Conservation (phyloP, 2,329 filamentous ascomycete species). For the Verticillium dahliae region DNA sequence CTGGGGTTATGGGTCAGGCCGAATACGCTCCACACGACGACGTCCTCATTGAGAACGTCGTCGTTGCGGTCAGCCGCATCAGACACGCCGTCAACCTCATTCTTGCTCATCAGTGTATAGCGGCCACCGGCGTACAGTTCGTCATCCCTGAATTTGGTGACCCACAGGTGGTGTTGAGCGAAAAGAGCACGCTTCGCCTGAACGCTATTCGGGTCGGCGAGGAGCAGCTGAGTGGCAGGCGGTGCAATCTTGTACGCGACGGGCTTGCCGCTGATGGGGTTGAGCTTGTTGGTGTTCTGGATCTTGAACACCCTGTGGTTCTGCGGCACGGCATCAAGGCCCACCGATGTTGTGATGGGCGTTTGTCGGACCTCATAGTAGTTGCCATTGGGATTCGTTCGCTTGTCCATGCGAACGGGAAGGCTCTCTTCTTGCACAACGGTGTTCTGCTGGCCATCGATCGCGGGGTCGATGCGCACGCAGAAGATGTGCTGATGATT, state of each 20-base stretch:
- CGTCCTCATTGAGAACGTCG: constrained; percentile 36
- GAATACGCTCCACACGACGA: constrained; percentile 40
- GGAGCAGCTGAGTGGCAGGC: constrained; percentile 26
- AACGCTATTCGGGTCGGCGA: constrained; percentile 12
- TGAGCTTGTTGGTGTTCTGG: constrained; percentile 19
- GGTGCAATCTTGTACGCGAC: constrained; percentile 29
- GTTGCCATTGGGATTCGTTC: constrained; percentile 43
- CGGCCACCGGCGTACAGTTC: constrained; percentile 22
- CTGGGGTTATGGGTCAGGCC: constrained; percentile 50
- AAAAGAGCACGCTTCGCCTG: constrained; percentile 18
- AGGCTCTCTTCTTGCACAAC: constrained; percentile 51
- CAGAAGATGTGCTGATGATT: constrained; percentile 55
- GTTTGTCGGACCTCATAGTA: constrained; percentile 35
- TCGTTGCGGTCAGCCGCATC: constrained; percentile 32
- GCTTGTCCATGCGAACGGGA: constrained; percentile 34
- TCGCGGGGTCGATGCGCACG: constrained; percentile 45
- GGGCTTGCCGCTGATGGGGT: constrained; percentile 25
- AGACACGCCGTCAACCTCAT: constrained; percentile 12
- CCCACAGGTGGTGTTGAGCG: constrained; percentile 20
- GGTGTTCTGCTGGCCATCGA: constrained; percentile 47
- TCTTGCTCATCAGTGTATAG: constrained; percentile 26
- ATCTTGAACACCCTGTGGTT: constrained; percentile 31
- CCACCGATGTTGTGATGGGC: constrained; percentile 29
- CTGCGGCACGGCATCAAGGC: constrained; percentile 34
- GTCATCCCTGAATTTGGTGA: constrained; percentile 19